phyloP scores from a whole-genome alignment of 1,284 basidiomycete genomes.

The Ustilago nuda region DNA sequence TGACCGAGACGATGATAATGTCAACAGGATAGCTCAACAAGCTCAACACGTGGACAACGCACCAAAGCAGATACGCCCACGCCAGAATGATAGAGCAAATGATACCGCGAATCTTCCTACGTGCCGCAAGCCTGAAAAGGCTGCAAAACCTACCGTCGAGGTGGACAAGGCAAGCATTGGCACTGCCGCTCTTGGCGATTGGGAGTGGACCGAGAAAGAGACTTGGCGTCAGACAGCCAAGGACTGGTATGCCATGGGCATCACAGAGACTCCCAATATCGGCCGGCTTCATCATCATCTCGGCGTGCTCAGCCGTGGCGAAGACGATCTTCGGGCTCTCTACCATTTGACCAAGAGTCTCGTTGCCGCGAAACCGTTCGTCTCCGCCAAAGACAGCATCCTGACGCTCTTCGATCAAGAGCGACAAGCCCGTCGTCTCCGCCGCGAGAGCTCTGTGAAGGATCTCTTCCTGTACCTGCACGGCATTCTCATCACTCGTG shows the following conservation, averaged over 20 bases:
- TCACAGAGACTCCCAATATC: conserved; percentile 87
- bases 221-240: conserved; percentile 88
- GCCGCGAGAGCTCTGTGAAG: conserved; percentile 79
- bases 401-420: conserved; percentile 83
- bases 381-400: conserved; percentile 86
- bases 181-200: conserved; percentile 82
- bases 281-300: conserved; percentile 94
- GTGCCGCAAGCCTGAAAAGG: conserved; percentile 2
- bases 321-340: conserved; percentile 81
- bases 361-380: conserved; percentile 77
- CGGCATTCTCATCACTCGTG: conserved; percentile 94
- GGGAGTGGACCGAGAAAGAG: conserved; percentile 92
- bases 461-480: conserved; percentile 92
- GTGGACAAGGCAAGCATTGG: conserved; percentile 78
- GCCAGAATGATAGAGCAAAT: background rate
- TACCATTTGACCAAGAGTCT: conserved; percentile 96
- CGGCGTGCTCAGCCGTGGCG: conserved; percentile 82
- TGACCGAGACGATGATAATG: conserved; percentile 8
- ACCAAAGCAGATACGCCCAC: background rate
- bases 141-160: conserved; percentile 12
- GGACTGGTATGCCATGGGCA: conserved; percentile 91
- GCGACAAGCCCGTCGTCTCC: conserved; percentile 73
- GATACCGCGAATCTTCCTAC: background rate
- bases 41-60: background rate
- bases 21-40: background rate